Conservation (phyloP, 2,329 filamentous ascomycete genomes). For the Sporothrix variecibatus region DNA sequence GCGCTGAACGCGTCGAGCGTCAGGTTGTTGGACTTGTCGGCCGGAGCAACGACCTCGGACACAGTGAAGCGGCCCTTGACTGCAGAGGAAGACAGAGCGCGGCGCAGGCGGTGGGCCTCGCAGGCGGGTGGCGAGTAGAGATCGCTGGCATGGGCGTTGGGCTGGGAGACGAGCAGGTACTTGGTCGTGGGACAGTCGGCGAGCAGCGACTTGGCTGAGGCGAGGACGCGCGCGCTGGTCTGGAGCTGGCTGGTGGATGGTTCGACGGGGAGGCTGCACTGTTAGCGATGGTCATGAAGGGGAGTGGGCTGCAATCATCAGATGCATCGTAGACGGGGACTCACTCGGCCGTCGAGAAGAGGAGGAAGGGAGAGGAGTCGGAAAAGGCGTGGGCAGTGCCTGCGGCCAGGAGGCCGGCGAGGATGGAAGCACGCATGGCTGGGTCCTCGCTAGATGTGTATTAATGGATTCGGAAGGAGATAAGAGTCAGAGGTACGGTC, state of each 20-base stretch:
- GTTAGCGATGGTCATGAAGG: conserved; percentile 33
- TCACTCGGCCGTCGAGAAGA: conserved; percentile 84
- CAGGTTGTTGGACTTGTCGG: conserved; percentile 39
- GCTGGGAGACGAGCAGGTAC: conserved; percentile 79
- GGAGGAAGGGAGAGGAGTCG: conserved; percentile 84
- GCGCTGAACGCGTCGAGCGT: conserved; percentile 45
- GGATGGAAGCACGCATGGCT: conserved; percentile 57
- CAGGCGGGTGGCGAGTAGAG: conserved; percentile 54
- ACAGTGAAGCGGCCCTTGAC: conserved; percentile 50
- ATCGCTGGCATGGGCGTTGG: conserved; percentile 70
- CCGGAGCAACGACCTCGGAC: conserved; percentile 53
- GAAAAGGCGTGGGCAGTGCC: conserved; percentile 70
- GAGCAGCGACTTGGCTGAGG: conserved; percentile 55
- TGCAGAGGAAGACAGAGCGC: conserved; percentile 41
- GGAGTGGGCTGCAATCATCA: not conserved
- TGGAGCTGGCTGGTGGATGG: conserved; percentile 49
- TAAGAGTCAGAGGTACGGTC: not conserved
- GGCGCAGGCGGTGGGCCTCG: conserved; percentile 58
- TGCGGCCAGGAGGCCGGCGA: conserved; percentile 55
- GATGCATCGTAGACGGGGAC: conserved; percentile 38
- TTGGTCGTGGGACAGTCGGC: conserved; percentile 69
- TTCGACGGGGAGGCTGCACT: conserved; percentile 38
- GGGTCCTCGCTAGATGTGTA: conserved; percentile 4
- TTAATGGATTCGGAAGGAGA: not conserved
- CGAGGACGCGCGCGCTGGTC: conserved; percentile 48